Percentiles rank a stretch among this genome's conserved stretches.
Evolutionary conservation across 148 eudicot genomes (phyloP).

Genomic region (Diospyros kaki): DNA sequence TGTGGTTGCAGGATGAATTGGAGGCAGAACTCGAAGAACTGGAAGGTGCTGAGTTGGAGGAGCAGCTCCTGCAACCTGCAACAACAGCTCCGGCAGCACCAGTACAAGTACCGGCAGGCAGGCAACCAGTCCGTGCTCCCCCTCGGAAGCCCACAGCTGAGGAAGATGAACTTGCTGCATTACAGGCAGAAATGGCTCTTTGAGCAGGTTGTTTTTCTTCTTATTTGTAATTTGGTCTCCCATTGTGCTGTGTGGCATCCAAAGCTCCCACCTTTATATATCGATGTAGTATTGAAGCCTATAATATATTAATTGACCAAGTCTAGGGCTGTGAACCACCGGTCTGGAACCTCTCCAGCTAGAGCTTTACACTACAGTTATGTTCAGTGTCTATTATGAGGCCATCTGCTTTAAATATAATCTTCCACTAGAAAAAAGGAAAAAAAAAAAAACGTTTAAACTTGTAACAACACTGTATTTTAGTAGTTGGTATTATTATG

Average conservation of each 20-base stretch:
- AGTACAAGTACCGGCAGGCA: slow-evolving; percentile 34
- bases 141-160: slow-evolving; percentile 43
- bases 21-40: slow-evolving; percentile 65
- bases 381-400: slow-evolving; percentile 12
- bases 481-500: no score
- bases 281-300: neutral
- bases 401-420: neutral
- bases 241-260: no score
- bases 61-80: slow-evolving; percentile 50
- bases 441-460: no score
- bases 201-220: slow-evolving; percentile 22
- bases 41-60: slow-evolving; percentile 49
- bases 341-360: slow-evolving; percentile 5
- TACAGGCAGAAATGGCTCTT: slow-evolving; percentile 75
- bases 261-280: neutral
- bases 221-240: slow-evolving; percentile 1
- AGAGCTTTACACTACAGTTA: slow-evolving; percentile 1
- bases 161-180: slow-evolving; percentile 66
- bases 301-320: no score
- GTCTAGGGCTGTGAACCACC: neutral
- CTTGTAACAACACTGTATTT: no score
- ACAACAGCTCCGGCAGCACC: slow-evolving; percentile 40
- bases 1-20: slow-evolving; percentile 45
- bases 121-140: slow-evolving; percentile 38
- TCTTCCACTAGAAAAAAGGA: neutral